phyloP scores from a whole-genome alignment of 129 eudicot species.

The Flaveria linearis region DNA sequence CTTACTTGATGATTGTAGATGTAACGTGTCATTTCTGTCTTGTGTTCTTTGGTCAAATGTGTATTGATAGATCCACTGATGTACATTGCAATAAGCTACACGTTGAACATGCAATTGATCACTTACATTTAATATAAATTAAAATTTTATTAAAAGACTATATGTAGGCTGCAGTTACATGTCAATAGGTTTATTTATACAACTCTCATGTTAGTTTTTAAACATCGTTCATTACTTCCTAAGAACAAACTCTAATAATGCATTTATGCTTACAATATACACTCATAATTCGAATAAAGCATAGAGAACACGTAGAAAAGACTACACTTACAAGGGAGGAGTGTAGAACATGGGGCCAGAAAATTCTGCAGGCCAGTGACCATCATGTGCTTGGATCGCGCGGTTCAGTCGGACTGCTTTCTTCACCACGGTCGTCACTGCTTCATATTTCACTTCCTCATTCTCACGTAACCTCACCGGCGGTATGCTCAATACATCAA shows the following conservation, averaged over 20 bases:
- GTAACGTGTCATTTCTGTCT: conserved; percentile 27
- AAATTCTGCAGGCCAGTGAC: conserved; percentile 82
- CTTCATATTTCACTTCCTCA: conserved; percentile 51
- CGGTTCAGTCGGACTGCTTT: conserved; percentile 59
- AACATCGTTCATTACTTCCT: background rate
- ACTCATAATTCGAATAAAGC: background rate
- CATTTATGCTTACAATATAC: background rate
- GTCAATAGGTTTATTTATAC: background rate
- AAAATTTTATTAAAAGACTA: background rate
- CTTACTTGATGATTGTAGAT: conserved; percentile 73
- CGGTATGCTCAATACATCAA: conserved; percentile 54
- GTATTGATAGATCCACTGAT: conserved; percentile 13
- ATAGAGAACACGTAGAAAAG: background rate
- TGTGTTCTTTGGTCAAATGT: conserved; percentile 14
- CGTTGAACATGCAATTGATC: background rate
- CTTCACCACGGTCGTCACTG: conserved; percentile 46
- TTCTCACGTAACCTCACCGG: conserved; percentile 43
- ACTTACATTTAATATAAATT: background rate
- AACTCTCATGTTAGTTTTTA: background rate
- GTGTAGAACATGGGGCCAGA: conserved; percentile 65
- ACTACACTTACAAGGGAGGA: conserved; percentile 55
- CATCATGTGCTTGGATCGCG: conserved; percentile 68
- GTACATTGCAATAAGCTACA: conserved; percentile 13
- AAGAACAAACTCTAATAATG: background rate
- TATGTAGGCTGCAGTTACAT: background rate